Evolutionary conservation across 2,329 filamentous ascomycete genomes (phyloP).

Genomic region (Septoria petroselini): DNA sequence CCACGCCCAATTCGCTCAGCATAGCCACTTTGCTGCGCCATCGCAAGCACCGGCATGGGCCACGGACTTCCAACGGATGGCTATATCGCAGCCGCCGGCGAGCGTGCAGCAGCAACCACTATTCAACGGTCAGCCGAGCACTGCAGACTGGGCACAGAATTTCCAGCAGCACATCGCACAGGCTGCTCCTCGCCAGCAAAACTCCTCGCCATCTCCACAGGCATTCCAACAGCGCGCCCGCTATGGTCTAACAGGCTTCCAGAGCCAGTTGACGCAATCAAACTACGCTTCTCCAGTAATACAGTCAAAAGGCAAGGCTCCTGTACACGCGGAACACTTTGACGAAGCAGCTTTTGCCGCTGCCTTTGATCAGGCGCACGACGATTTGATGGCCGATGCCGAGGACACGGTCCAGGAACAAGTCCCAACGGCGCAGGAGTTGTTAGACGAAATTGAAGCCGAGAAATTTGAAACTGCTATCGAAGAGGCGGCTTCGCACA

Average conservation of each 20-base stretch:
- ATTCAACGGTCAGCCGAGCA: conserved; percentile 37
- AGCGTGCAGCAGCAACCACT: conserved; percentile 49
- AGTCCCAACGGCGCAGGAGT: conserved; percentile 15
- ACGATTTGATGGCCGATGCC: conserved; percentile 38
- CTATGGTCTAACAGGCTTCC: conserved; percentile 32
- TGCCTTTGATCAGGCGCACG: conserved; percentile 51
- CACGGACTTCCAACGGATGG: conserved; percentile 49
- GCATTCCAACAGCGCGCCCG: conserved; percentile 36
- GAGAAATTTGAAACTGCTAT: conserved; percentile 25
- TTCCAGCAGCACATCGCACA: conserved; percentile 51
- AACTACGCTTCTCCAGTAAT: conserved; percentile 13
- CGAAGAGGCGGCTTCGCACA: conserved; percentile 23
- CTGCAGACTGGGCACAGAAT: conserved; percentile 56
- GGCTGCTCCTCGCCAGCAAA: conserved; percentile 30
- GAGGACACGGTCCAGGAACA: conserved; percentile 22
- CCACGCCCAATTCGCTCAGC: conserved; percentile 40
- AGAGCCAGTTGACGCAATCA: conserved; percentile 31
- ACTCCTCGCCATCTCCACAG: conserved; percentile 30
- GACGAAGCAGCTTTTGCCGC: conserved; percentile 56
- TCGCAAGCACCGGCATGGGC: conserved; percentile 46
- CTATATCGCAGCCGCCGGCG: conserved; percentile 41
- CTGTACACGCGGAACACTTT: conserved; percentile 42
- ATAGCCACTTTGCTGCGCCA: conserved; percentile 30
- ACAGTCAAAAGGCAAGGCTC: conserved; percentile 35
- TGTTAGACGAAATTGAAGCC: conserved; percentile 19